Conservation (phyloP, 345 rosid species). For the Heritiera fomes region DNA sequence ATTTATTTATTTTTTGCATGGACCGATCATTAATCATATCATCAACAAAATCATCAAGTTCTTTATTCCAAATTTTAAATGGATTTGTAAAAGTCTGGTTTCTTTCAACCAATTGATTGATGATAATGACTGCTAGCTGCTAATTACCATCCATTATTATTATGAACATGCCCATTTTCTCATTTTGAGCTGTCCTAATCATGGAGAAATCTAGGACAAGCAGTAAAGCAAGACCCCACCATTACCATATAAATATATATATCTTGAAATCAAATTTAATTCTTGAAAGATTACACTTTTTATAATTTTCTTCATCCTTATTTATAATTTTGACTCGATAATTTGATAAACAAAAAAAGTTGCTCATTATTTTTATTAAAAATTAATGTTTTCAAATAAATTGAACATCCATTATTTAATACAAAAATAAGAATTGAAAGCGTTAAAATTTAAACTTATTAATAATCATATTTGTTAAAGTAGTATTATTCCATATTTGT, state of each 20-base stretch:
- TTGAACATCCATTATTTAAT: too few species aligned
- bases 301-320: too few species aligned
- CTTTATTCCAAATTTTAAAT: neutral
- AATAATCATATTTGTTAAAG: too few species aligned
- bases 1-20: neutral
- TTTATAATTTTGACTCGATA: too few species aligned
- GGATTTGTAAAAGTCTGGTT: neutral
- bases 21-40: neutral
- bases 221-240: neutral
- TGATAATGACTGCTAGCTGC: constrained; percentile 1
- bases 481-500: too few species aligned
- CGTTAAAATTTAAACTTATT: too few species aligned
- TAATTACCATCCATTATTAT: neutral
- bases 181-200: neutral
- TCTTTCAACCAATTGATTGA: neutral
- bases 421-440: too few species aligned
- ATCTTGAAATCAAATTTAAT: neutral
- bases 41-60: neutral
- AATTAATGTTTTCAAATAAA: too few species aligned
- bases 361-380: too few species aligned
- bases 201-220: neutral
- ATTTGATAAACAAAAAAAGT: too few species aligned
- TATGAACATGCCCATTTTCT: neutral
- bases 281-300: too few species aligned
- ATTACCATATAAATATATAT: neutral